Base-by-base conservation (phyloP, 176 grass and related monocot species). In the Cymbopogon citratus region DNA sequence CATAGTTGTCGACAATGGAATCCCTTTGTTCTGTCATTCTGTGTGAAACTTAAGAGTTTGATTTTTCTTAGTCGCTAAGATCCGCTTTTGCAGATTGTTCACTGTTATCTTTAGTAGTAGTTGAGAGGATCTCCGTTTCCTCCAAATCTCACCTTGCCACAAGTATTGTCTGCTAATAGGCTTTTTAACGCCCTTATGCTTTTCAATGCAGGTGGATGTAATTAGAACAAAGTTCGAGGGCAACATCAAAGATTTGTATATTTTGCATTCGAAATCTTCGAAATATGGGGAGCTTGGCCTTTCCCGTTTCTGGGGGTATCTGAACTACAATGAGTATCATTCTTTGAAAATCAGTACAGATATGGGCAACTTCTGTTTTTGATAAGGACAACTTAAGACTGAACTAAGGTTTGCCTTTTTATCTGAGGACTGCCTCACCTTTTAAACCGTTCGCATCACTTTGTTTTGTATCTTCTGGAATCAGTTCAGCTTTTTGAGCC, bases 321-420 rank as follows among this genome's bases (percentile, higher is more conserved):
- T 98, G 43, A 94, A 98, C 87, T 98, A 95, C 88, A 98, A 98
- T 51, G 90, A 93, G 26, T 89, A 91, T 56, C 90, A 91, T 86
- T 93, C 84, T 45, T 76, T 14, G 56, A 69, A 63, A 76, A 66
- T 83, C 54, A 85, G 26, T 61, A 85, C 71, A 75, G 74, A 85
- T 21, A 82, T 83, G 62, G 77, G 81, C 31, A 85, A 51, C 84
- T 65, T 87, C 71, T 87, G 51, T 78, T 79, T 82, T 75, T 91
- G 56, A 91, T 80, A 59, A 57, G 52, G 54, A 5, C 78, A 33
- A 64, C 21, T 2, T 29, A 16, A 38, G 33, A 81, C 31, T 43
- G 18, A 64, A 69, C 12, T 65, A 75, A 43, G 35, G 16, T 5
- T 34, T 74, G n/a, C 34, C 66, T 79, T 48, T 15, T 15, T 51